A percentile compares a stretch with the other conserved stretches of the same genome.
phyloP scores from a whole-genome alignment of 441 rosid species.

The Euphorbia schlechtendalii region DNA sequence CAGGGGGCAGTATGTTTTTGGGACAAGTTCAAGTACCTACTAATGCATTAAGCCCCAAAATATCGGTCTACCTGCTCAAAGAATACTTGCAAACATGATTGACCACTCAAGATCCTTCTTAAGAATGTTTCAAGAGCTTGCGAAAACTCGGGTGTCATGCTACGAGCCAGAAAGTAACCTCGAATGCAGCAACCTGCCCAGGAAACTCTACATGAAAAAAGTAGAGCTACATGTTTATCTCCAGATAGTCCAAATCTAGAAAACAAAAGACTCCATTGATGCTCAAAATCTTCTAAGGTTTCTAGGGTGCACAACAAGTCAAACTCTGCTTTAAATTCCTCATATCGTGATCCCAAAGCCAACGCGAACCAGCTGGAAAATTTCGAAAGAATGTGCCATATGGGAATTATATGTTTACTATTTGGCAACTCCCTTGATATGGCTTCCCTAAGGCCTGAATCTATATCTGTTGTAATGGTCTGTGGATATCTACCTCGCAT shows the following conservation, averaged over 20 bases:
- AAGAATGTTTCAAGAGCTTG: conserved; percentile 51
- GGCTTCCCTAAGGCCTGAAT: conserved; percentile 66
- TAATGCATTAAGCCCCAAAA: neutral
- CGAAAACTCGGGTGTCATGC: conserved; percentile 53
- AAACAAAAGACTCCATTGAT: conserved; percentile 67
- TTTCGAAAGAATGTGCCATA: conserved; percentile 58
- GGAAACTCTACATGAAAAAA: conserved; percentile 50
- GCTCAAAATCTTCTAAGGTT: conserved; percentile 62
- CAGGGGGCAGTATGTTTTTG: too few relatives aligned
- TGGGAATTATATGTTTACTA: conserved; percentile 59
- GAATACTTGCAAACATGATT: conserved; percentile 58
- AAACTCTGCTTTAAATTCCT: conserved; percentile 68
- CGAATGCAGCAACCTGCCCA: conserved; percentile 60
- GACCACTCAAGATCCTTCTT: conserved; percentile 48
- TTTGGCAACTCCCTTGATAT: conserved; percentile 65
- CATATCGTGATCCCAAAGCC: conserved; percentile 59
- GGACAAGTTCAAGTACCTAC: too few relatives aligned
- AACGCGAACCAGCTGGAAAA: conserved; percentile 77
- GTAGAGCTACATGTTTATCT: conserved; percentile 71
- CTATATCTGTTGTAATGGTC: conserved; percentile 77
- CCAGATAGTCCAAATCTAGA: conserved; percentile 62
- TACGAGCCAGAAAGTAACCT: conserved; percentile 67
- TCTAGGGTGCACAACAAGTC: conserved; percentile 51
- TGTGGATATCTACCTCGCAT: conserved; percentile 76
- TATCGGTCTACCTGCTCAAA: conserved; percentile 61